phyloP scores from a whole-genome alignment of 495 filamentous ascomycete species.

The Sporormia fimetaria region DNA sequence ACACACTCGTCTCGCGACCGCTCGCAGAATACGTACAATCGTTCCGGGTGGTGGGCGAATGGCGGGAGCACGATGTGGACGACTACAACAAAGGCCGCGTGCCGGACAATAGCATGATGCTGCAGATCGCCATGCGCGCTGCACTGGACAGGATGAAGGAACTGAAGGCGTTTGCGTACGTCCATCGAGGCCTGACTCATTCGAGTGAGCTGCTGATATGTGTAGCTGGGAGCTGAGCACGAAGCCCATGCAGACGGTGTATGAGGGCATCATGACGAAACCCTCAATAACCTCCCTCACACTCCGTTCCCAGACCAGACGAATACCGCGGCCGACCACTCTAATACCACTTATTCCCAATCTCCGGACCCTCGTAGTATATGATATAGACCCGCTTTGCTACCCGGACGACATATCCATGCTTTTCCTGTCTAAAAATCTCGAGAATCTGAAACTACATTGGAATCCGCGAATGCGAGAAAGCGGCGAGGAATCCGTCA shows the following conservation, averaged over 20 bases:
- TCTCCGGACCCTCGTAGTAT: slow-evolving; percentile 41
- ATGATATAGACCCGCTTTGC: slow-evolving; percentile 53
- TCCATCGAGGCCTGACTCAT: neutral
- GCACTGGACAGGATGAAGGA: slow-evolving; percentile 49
- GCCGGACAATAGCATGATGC: slow-evolving; percentile 52
- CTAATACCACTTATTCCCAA: slow-evolving; percentile 48
- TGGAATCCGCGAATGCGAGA: slow-evolving; percentile 54
- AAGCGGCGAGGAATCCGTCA: slow-evolving; percentile 45
- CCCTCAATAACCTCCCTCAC: slow-evolving; percentile 44
- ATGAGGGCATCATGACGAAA: slow-evolving; percentile 41
- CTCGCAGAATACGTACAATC: slow-evolving; percentile 43
- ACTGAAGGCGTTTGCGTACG: slow-evolving; percentile 42
- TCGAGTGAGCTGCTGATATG: slow-evolving; percentile 8
- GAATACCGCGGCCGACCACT: slow-evolving; percentile 47
- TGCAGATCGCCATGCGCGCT: slow-evolving; percentile 48
- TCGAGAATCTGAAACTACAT: slow-evolving; percentile 45
- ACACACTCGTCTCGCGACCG: slow-evolving; percentile 46
- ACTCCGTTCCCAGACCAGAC: slow-evolving; percentile 44
- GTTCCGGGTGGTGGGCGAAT: slow-evolving; percentile 45
- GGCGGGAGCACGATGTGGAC: slow-evolving; percentile 46
- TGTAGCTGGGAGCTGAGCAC: slow-evolving; percentile 50
- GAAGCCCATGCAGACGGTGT: slow-evolving; percentile 51
- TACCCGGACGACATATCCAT: slow-evolving; percentile 54
- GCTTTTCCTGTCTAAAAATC: slow-evolving; percentile 41
- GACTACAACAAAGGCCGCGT: slow-evolving; percentile 48